Base-by-base conservation (phyloP, 345 rosid genomes). In the Moringa oleifera region DNA sequence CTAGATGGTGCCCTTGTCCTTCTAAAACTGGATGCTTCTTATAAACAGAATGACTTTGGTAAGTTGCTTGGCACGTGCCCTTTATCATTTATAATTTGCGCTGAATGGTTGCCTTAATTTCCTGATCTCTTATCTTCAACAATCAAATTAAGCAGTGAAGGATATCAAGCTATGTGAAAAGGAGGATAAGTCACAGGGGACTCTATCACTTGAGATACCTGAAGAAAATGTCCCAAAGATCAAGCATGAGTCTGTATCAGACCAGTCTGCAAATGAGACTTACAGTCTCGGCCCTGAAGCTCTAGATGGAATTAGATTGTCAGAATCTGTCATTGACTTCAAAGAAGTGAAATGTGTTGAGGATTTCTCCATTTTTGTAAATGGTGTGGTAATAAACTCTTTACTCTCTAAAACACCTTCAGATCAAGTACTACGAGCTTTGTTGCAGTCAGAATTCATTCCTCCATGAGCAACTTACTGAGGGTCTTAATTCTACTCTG, bases 361-460 rank as follows among this genome's bases (percentile, higher is more conserved):
- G 18, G 68, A 78, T 54, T 81, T 81, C 58, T 67, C 57, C 36
- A 58, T 81, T 47, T 23, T 68, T 0, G 72, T 56, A 0, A 69
- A 77, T 36, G 83, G 80, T 51, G 62, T 79, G 47, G 61, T 77
- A 25, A 68, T 81, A 19, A 71, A 68, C 65, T 47, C 70, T 0
- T 68, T 68, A 61, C 67, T 81, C 55, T 37, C 74, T 45, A 67
- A n/a, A 69, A 61, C 57, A 76, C 72, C 50, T 72, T 13, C 66
- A 45, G 25, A 25, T 23, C 53, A 81, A 79, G 67, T 79, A 82
- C 55, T 77, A 67, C 45, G 75, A 79, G n/a, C 80, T 79, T 62
- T 82, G 86, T 58, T 18, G 73, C 46, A 70, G 74, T 28, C 77
- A 74, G 63, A 76, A 66, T 1, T 45, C 73, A 15, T 74, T 58